Percentiles rank a stretch among this genome's conserved stretches.
Conservation (phyloP, 73 alveolate species). For the Paramecium pentaurelia region DNA sequence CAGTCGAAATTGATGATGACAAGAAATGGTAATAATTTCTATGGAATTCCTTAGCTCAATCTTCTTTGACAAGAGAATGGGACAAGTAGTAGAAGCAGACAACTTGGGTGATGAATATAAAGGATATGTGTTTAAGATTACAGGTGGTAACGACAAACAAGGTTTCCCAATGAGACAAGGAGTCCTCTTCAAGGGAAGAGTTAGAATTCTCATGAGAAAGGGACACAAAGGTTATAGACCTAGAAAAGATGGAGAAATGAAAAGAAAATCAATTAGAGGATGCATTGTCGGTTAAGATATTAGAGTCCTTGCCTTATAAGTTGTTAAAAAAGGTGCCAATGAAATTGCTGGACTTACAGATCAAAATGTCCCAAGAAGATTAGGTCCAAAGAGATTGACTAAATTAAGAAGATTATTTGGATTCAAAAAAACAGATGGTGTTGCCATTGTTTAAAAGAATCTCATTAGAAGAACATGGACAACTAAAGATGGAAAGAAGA, state of each 20-base stretch:
- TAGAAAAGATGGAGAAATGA: conserved; percentile 91
- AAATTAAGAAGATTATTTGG: conserved; percentile 87
- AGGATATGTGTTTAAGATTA: conserved; percentile 88
- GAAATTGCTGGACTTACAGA: conserved; percentile 92
- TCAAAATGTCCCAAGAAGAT: conserved; percentile 85
- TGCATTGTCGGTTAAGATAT: conserved; percentile 93
- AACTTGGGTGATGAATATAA: conserved; percentile 82
- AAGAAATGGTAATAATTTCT: conserved; percentile 73
- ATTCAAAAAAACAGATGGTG: conserved; percentile 78
- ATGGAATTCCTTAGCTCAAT: conserved; percentile 47
- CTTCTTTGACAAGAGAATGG: conserved; percentile 87
- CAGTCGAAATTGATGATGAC: conserved; percentile 91
- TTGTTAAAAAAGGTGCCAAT: conserved; percentile 89
- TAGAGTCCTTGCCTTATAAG: conserved; percentile 80
- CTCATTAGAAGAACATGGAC: conserved; percentile 77
- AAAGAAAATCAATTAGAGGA: conserved; percentile 93
- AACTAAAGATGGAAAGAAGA: conserved; percentile 67
- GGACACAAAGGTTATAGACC: conserved; percentile 90
- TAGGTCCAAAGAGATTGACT: conserved; percentile 96
- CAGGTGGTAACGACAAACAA: conserved; percentile 95
- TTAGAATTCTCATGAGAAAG: conserved; percentile 79
- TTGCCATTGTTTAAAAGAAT: conserved; percentile 67
- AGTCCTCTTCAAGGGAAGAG: conserved; percentile 84
- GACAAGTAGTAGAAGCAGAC: conserved; percentile 88
- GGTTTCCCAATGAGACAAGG: conserved; percentile 97